Percentiles rank a stretch among this genome's conserved stretches.
These are phyloP conservation scores for Lactifluus piperatus DNA, from an alignment of 768 basidiomycete genomes.

Conservation along the genomic window DNA sequence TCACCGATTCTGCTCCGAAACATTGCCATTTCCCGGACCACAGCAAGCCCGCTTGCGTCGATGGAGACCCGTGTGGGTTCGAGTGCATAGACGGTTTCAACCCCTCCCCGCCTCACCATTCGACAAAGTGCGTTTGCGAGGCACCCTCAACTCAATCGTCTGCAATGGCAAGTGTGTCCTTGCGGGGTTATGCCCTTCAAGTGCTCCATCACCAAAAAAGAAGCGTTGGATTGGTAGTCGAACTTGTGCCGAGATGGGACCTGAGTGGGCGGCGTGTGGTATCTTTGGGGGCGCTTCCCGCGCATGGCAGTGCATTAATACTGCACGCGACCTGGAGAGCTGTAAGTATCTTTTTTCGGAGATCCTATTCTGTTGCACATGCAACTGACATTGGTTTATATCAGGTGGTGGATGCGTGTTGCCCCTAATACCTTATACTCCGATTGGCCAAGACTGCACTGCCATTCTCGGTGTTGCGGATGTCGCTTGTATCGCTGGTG, in stretches of 20 bases:
- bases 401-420: conserved; percentile 42
- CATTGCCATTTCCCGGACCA: conserved; percentile 36
- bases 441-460: conserved; percentile 41
- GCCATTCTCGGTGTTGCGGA: conserved; percentile 39
- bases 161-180: conserved; percentile 40
- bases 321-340: conserved; percentile 40
- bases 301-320: conserved; percentile 44
- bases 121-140: conserved; percentile 36
- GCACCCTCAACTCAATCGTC: conserved; percentile 32
- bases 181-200: conserved; percentile 24
- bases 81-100: conserved; percentile 38
- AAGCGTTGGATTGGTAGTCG: conserved; percentile 29
- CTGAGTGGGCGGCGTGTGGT: conserved; percentile 36
- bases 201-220: conserved; percentile 16
- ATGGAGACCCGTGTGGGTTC: conserved; percentile 36
- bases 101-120: conserved; percentile 25
- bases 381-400: no score
- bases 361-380: no score
- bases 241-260: conserved; percentile 6
- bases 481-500: conserved; percentile 37
- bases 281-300: conserved; percentile 31
- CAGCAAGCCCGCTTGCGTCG: conserved; percentile 30
- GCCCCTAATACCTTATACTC: conserved; percentile 24
- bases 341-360: conserved; percentile 30
- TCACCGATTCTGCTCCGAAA: conserved; percentile 20